Percentiles rank a stretch among this genome's conserved stretches.
These are phyloP conservation scores for Lyophyllum semitale DNA, from an alignment of 768 basidiomycete species.

Conservation along the genomic window DNA sequence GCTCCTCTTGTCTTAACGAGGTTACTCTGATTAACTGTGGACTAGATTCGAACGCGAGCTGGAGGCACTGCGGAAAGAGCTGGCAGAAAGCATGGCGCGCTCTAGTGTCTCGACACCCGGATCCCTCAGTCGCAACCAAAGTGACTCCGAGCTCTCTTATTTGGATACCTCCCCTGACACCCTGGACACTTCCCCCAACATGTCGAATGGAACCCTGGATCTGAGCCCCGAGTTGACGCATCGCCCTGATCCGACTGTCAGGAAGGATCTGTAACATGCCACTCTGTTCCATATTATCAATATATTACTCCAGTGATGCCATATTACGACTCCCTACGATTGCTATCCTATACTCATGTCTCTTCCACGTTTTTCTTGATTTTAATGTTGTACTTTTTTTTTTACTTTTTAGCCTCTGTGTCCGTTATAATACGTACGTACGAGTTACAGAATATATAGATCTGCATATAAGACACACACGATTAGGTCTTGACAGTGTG, in stretches of 20 bases:
- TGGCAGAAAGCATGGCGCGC: constrained; percentile 68
- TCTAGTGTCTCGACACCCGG: constrained; percentile 57
- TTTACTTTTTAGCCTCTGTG: neutral
- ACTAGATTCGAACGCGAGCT: constrained; percentile 89
- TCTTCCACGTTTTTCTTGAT: neutral
- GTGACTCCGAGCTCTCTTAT: constrained; percentile 17
- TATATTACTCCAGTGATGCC: neutral
- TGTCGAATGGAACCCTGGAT: constrained; percentile 7
- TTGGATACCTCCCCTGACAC: constrained; percentile 15
- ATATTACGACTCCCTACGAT: constrained; percentile 3
- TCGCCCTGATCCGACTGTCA: constrained; percentile 6
- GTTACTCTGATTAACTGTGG: constrained; percentile 10
- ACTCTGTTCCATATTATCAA: neutral
- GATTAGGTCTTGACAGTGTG: neutral
- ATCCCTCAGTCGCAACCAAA: constrained; percentile 8
- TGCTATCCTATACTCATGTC: neutral
- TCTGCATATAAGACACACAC: neutral
- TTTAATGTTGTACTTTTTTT: constrained; percentile 13
- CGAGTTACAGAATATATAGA: neutral
- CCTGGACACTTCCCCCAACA: constrained; percentile 11
- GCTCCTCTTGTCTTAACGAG: neutral
- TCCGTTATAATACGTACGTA: neutral
- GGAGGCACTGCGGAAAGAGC: constrained; percentile 86
- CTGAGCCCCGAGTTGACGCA: constrained; percentile 12
- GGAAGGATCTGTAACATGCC: constrained; percentile 12